A percentile compares a stretch with the other conserved stretches of the same genome.
Evolutionary conservation across 1,284 basidiomycete species (phyloP).

Genomic region (Rhodotorula mucilaginosa): DNA sequence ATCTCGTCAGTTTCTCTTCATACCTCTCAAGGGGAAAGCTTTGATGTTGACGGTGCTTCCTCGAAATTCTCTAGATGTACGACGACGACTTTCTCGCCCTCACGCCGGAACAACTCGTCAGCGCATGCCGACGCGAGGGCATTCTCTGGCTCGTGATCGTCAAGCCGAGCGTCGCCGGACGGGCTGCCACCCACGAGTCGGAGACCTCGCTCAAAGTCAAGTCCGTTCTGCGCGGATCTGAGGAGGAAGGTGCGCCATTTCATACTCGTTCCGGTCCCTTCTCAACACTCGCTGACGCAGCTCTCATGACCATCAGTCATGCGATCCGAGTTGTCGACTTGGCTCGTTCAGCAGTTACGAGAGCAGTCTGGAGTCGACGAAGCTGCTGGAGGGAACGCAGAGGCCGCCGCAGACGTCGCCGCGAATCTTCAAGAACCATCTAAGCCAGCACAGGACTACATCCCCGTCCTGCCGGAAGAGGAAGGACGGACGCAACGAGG

Average conservation of each 20-base stretch:
- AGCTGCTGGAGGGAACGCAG: conserved; percentile 22
- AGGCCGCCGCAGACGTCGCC: conserved; percentile 3
- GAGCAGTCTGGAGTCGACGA: conserved; percentile 32
- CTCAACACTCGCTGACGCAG: neutral
- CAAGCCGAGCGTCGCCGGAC: conserved; percentile 34
- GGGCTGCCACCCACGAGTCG: conserved; percentile 18
- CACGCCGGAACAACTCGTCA: conserved; percentile 41
- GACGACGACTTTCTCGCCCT: conserved; percentile 40
- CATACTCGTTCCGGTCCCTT: too few relatives aligned
- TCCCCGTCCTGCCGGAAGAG: conserved; percentile 36
- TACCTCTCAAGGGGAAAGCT: too few relatives aligned
- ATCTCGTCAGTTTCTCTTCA: conserved; percentile 50
- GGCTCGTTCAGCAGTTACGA: conserved; percentile 37
- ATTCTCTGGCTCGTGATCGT: conserved; percentile 45
- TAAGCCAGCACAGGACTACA: conserved; percentile 28
- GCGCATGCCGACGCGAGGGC: conserved; percentile 41
- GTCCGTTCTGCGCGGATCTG: conserved; percentile 32
- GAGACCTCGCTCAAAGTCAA: conserved; percentile 40
- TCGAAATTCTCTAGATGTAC: conserved; percentile 28
- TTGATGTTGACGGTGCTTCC: neutral
- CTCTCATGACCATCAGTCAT: conserved; percentile 26
- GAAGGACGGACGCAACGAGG: conserved; percentile 27
- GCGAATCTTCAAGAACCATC: conserved; percentile 10
- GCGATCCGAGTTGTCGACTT: conserved; percentile 36
- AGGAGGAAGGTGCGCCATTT: conserved; percentile 30